Evolutionary conservation across 1,139 yeast genomes (phyloP), one percentile per base, ranked within the genome.

Genomic region (Taiozyma sp.): DNA sequence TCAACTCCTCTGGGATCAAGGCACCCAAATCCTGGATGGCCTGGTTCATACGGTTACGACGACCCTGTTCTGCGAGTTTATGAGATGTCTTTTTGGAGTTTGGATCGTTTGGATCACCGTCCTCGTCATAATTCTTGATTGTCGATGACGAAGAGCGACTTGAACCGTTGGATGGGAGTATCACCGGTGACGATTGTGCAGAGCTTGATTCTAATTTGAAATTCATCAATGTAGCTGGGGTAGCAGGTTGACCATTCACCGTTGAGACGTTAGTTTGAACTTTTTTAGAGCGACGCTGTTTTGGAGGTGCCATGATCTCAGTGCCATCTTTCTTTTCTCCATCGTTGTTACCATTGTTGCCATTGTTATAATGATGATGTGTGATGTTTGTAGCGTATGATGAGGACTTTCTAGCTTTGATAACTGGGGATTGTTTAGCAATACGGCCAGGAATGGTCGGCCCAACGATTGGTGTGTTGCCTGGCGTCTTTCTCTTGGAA

Each of bases 51-150:
- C 99, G 75, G 67, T 92, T 91, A 61, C 99, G 79, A 54, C 99
- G 76, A 12, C 97, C 98, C 69, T 93, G 97, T 69, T 93, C 99
- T 0, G 99, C 98, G 29, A 89, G 76, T 65, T 93, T 92, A 69
- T 93, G 99, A 28, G 88, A 84, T 6, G 93, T 87, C 60, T 84
- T 84, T 65, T 86, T 84, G 30, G 78, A 49, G 23, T 50, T 54
- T 5, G 58, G 52, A 43, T 58, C 61, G 58, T 66, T 54, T 55
- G 62, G 49, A n/a, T 54, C 58, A 28, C 52, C 55, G 16, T 54
- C 46, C 5, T 51, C 47, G 14, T 41, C 40, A 45, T 43, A 34
- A 5, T 48, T 49, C 22, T 40, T 47, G 38, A 45, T 16, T 5
- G 56, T 50, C 1, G 59, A 42, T 1, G 45, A 30, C 7, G 61